Evolutionary conservation across 2,329 filamentous ascomycete genomes (phyloP).

Genomic region (Scedosporium boydii): DNA sequence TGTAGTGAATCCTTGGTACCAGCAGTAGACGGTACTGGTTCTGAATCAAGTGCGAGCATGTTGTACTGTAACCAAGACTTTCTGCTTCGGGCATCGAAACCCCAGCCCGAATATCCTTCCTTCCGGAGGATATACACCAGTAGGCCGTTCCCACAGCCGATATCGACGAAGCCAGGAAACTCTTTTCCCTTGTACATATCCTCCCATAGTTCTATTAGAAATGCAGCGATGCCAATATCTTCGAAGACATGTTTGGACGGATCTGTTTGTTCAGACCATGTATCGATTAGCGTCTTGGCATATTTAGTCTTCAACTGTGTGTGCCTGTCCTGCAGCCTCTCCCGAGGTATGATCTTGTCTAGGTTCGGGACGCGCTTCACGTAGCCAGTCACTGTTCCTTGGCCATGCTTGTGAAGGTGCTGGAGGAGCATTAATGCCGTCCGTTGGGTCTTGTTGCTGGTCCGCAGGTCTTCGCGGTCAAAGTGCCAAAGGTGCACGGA

Average conservation of each 20-base stretch:
- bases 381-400: constrained; percentile 56
- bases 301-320: constrained; percentile 70
- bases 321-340: constrained; percentile 74
- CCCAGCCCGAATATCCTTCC: constrained; percentile 80
- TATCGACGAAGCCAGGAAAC: constrained; percentile 93
- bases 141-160: constrained; percentile 91
- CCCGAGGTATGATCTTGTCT: constrained; percentile 70
- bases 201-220: constrained; percentile 83
- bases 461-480: constrained; percentile 18
- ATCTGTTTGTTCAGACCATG: constrained; percentile 81
- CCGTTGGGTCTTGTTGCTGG: constrained; percentile 43
- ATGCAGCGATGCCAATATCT: constrained; percentile 82
- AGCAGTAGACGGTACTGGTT: not conserved
- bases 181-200: constrained; percentile 57
- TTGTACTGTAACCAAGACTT: constrained; percentile 77
- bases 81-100: constrained; percentile 79
- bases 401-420: constrained; percentile 64
- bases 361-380: constrained; percentile 69
- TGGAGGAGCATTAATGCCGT: constrained; percentile 61
- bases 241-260: constrained; percentile 92
- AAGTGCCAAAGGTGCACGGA: constrained; percentile 55
- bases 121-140: constrained; percentile 71
- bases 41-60: constrained; percentile 7
- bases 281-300: constrained; percentile 57
- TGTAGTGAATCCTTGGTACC: constrained; percentile 22